Base-by-base conservation (phyloP, 257 asterid genomes). In the Nicotiana paniculata region DNA sequence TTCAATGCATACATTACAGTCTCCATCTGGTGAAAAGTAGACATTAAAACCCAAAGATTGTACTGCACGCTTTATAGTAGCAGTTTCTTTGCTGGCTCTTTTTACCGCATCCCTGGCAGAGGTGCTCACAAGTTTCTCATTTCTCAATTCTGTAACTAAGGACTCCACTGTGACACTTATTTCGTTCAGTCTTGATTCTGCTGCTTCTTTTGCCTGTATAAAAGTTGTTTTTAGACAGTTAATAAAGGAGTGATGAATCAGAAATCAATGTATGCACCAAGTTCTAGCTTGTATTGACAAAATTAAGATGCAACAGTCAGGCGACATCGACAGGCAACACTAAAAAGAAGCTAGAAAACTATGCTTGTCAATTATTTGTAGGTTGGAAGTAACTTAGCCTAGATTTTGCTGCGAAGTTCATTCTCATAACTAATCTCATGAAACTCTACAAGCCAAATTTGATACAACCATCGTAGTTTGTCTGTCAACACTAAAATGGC, bases 31-130 rank as follows among this genome's bases (percentile, higher is more conserved):
- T 9, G 97, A 91, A 85, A 92, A 89, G 77, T 89, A 83, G 55
- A 96, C 96, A 85, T 90, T 90, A 70, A 95, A 92, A 37, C 99
- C 99, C 58, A 96, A 92, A 58, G 98, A 90, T 82, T 96, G 93
- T 54, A 96, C 70, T 43, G 98, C 99, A 33, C 98, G 93, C 87
- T 87, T 94, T 86, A 94, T 92, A 55, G 96, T 91, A 9, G 90
- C 79, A 77, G 86, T 85, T 87, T 96, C 99, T 90, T 88, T 92
- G 75, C 84, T 91, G 88, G 97, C 90, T 82, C 81, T 89, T 84
- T 89, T 85, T 54, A 93, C 97, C 85, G 87, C 88, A 80, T 94
- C 97, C 90, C 86, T 87, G 24, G 96, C 94, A 74, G 91, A 88
- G 85, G 87, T 87, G 91, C 95, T 90, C 81, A 86, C 85, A 35